A percentile compares a stretch with the other conserved stretches of the same genome.
Evolutionary conservation across 2,329 filamentous ascomycete species (phyloP).

Genomic region (Knufia fluminis): DNA sequence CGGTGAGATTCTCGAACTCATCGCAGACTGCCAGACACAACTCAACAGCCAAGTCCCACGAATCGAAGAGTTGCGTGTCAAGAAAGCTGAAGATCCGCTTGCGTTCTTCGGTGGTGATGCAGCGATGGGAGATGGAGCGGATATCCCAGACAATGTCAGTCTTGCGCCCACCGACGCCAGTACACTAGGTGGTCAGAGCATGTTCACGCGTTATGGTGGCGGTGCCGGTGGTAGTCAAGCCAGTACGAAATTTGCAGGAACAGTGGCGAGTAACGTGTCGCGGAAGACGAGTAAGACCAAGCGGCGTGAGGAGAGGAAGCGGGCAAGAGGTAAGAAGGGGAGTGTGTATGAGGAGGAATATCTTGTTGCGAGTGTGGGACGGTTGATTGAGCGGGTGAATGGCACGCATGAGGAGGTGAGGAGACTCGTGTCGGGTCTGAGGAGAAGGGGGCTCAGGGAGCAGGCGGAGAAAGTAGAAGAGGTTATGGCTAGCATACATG

Average conservation of each 20-base stretch:
- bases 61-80: conserved; percentile 68
- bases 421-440: conserved; percentile 64
- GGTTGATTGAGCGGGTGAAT: conserved; percentile 76
- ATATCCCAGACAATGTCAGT: conserved; percentile 86
- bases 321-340: conserved; percentile 87
- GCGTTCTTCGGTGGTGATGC: conserved; percentile 78
- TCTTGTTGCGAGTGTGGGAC: conserved; percentile 73
- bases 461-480: conserved; percentile 68
- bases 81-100: conserved; percentile 75
- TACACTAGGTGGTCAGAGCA: conserved; percentile 65
- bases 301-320: conserved; percentile 84
- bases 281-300: conserved; percentile 82
- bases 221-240: conserved; percentile 9
- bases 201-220: conserved; percentile 85
- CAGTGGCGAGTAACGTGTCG: conserved; percentile 62
- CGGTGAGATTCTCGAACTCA: conserved; percentile 74
- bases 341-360: conserved; percentile 98
- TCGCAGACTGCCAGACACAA: conserved; percentile 86
- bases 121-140: conserved; percentile 56
- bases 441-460: conserved; percentile 78
- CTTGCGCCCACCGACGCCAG: conserved; percentile 76
- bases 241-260: conserved; percentile 28
- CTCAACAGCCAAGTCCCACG: conserved; percentile 77
- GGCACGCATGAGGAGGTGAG: conserved; percentile 61
- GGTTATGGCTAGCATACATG: conserved; percentile 64